Evolutionary conservation across 2,329 filamentous ascomycete species (phyloP).

Genomic region (Alternaria novae-zelandiae): DNA sequence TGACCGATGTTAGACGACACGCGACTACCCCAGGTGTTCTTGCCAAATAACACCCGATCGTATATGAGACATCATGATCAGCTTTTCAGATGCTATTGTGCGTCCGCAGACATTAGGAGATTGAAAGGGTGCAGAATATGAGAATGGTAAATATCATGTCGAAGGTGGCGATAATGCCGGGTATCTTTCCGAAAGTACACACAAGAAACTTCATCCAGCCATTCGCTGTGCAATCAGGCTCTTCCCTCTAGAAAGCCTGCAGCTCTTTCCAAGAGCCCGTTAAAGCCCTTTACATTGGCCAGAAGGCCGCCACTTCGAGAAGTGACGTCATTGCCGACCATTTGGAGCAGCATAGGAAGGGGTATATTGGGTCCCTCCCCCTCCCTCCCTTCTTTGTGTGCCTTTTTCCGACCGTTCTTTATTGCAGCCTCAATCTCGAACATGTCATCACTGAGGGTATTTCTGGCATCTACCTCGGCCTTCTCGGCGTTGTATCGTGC

Average conservation of each 20-base stretch:
- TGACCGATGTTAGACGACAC: not conserved
- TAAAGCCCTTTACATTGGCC: constrained; percentile 40
- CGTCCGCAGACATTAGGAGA: not conserved
- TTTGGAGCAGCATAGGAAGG: constrained; percentile 41
- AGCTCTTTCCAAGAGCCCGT: constrained; percentile 40
- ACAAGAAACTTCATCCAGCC: constrained; percentile 4
- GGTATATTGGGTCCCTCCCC: constrained; percentile 42
- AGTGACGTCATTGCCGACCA: constrained; percentile 35
- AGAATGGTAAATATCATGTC: not conserved
- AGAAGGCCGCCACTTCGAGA: constrained; percentile 43
- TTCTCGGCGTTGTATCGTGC: constrained; percentile 40
- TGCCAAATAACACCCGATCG: not conserved
- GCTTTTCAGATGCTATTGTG: not conserved
- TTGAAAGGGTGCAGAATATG: not conserved
- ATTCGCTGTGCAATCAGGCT: constrained; percentile 17
- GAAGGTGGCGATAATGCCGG: constrained; percentile 13
- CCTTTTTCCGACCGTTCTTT: constrained; percentile 40
- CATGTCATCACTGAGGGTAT: constrained; percentile 38
- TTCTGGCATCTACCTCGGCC: constrained; percentile 29
- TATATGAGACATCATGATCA: not conserved
- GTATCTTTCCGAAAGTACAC: constrained; percentile 14
- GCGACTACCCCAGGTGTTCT: not conserved
- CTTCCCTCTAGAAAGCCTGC: constrained; percentile 47
- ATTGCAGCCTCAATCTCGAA: constrained; percentile 48
- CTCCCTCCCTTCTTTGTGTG: constrained; percentile 36